Evolutionary conservation across 495 filamentous ascomycete genomes (phyloP).

Genomic region (Aspergillus ellipticus): DNA sequence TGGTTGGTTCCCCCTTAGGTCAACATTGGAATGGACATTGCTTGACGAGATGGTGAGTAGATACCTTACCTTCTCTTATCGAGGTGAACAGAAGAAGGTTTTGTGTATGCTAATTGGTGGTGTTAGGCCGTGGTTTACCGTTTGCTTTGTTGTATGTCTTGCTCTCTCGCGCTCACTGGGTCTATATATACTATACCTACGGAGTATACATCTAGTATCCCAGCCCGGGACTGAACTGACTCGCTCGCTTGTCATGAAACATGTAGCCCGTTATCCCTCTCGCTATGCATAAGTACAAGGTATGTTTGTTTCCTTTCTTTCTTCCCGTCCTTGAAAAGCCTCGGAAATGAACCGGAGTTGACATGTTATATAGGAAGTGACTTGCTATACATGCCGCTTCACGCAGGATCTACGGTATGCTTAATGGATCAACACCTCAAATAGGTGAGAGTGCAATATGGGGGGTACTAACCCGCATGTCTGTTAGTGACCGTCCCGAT

Average conservation of each 20-base stretch:
- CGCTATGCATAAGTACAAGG: conserved; percentile 49
- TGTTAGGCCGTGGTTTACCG: conserved; percentile 49
- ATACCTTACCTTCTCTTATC: neutral
- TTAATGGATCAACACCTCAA: too few relatives aligned
- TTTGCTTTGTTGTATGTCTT: conserved; percentile 50
- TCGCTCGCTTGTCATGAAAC: too few relatives aligned
- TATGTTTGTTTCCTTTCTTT: conserved; percentile 12
- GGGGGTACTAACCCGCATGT: too few relatives aligned
- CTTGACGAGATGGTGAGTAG: conserved; percentile 46
- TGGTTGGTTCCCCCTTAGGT: conserved; percentile 24
- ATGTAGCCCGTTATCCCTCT: conserved; percentile 49
- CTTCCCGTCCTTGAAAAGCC: too few relatives aligned
- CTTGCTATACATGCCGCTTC: conserved; percentile 51
- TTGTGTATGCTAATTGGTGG: conserved; percentile 12
- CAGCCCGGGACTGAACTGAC: conserved; percentile 13
- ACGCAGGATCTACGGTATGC: conserved; percentile 51
- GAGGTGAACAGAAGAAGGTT: neutral
- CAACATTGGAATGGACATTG: conserved; percentile 52
- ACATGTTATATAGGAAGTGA: conserved; percentile 41
- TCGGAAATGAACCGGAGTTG: conserved; percentile 4
- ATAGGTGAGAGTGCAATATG: too few relatives aligned
- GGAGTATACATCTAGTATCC: neutral
- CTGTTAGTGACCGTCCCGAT: conserved; percentile 45
- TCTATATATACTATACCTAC: neutral
- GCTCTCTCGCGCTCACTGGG: too few relatives aligned